Evolutionary conservation across 1,284 basidiomycete species (phyloP).

Genomic region (Gomphus bonarii): DNA sequence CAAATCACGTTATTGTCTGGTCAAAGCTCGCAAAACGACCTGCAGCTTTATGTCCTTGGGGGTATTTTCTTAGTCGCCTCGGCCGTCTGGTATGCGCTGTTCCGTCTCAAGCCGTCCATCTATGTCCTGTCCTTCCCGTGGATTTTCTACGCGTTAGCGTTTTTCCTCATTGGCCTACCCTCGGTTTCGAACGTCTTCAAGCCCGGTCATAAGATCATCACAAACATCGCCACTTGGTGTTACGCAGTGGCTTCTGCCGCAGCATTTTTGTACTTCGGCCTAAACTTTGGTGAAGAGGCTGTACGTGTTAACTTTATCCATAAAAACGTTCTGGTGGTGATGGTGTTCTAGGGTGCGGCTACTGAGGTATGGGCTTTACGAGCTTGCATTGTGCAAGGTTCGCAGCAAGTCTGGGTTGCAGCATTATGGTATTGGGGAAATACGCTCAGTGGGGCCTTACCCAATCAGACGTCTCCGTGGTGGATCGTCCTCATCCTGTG

Average conservation of each 20-base stretch:
- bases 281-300: constrained; percentile 94
- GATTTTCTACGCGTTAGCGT: constrained; percentile 82
- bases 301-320: constrained; percentile 29
- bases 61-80: constrained; percentile 79
- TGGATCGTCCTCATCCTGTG: constrained; percentile 78
- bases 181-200: constrained; percentile 59
- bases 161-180: constrained; percentile 83
- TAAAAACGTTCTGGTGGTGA: constrained; percentile 13
- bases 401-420: constrained; percentile 89
- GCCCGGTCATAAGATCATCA: constrained; percentile 51
- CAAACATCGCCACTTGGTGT: constrained; percentile 76
- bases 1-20: constrained; percentile 85
- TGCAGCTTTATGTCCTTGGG: constrained; percentile 85
- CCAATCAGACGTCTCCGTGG: constrained; percentile 55
- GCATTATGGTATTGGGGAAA: constrained; percentile 93
- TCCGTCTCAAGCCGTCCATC: constrained; percentile 79
- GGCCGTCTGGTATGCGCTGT: constrained; percentile 82
- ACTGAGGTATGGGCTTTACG: constrained; percentile 87
- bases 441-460: constrained; percentile 48
- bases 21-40: constrained; percentile 68
- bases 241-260: constrained; percentile 86
- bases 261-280: constrained; percentile 85
- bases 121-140: constrained; percentile 81
- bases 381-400: constrained; percentile 85
- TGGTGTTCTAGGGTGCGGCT: constrained; percentile 56